Evolutionary conservation across 2,329 filamentous ascomycete genomes (phyloP).

Genomic region (Claviceps sp.): DNA sequence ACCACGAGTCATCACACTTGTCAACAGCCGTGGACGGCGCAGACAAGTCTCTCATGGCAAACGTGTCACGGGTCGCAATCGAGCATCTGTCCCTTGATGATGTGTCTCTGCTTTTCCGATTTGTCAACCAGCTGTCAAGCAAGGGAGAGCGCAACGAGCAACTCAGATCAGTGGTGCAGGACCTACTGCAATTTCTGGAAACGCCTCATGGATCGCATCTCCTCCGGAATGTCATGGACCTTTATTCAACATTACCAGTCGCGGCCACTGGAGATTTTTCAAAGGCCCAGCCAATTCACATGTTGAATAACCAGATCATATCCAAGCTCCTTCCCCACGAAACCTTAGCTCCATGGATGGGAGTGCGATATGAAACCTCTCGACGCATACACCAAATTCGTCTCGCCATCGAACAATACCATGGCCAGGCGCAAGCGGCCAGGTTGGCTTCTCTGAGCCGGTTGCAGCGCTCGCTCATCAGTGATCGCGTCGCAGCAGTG

Average conservation of each 20-base stretch:
- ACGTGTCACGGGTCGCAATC: constrained; percentile 23
- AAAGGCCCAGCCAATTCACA: constrained; percentile 40
- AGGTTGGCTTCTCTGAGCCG: constrained; percentile 43
- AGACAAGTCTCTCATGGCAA: constrained; percentile 11
- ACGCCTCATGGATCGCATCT: constrained; percentile 17
- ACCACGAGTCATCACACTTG: constrained; percentile 25
- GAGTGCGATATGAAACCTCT: constrained; percentile 37
- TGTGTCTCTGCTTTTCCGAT: constrained; percentile 24
- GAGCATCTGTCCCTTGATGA: constrained; percentile 37
- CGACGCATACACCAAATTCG: constrained; percentile 30
- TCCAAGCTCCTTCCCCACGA: constrained; percentile 28
- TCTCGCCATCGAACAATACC: constrained; percentile 27
- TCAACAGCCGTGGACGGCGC: constrained; percentile 15
- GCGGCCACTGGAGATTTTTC: constrained; percentile 17
- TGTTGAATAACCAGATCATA: constrained; percentile 44
- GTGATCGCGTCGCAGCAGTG: constrained; percentile 39
- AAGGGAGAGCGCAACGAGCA: neutral
- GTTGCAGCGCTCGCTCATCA: constrained; percentile 45
- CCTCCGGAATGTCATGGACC: constrained; percentile 19
- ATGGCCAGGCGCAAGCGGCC: constrained; percentile 24
- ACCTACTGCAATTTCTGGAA: constrained; percentile 18
- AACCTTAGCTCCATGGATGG: constrained; percentile 33
- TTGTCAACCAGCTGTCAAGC: constrained; percentile 13
- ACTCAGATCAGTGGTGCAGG: constrained; percentile 10
- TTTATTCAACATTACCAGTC: constrained; percentile 22